A percentile compares a stretch with the other conserved stretches of the same genome.
These are phyloP conservation scores for Arthrinium puccinioides DNA, from an alignment of 2,329 filamentous ascomycete species.

Conservation along the genomic window DNA sequence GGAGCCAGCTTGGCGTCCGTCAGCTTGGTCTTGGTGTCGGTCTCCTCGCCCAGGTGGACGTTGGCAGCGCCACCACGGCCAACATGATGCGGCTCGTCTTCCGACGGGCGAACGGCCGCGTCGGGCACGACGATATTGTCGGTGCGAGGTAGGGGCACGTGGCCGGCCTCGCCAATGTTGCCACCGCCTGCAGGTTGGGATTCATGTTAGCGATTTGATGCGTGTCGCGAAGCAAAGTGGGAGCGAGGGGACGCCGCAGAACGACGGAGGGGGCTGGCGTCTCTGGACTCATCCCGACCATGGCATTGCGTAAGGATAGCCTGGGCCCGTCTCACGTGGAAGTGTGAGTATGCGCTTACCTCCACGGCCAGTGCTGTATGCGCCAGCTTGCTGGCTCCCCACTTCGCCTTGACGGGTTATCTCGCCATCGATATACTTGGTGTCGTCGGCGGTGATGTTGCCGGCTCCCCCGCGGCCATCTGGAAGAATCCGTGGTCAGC, in stretches of 20 bases:
- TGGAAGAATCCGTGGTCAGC: too few species aligned
- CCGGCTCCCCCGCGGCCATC: constrained; percentile 55
- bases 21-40: constrained; percentile 13
- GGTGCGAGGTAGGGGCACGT: constrained; percentile 28
- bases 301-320: too few species aligned
- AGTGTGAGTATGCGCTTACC: too few species aligned
- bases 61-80: constrained; percentile 56
- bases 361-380: constrained; percentile 52
- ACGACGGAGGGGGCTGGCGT: background rate
- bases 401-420: constrained; percentile 47
- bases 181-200: constrained; percentile 37
- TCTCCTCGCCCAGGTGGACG: constrained; percentile 31
- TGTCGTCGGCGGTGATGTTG: constrained; percentile 52
- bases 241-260: background rate
- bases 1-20: constrained; percentile 21
- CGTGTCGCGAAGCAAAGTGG: background rate
- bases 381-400: constrained; percentile 51
- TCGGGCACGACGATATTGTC: constrained; percentile 49
- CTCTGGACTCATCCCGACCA: too few species aligned
- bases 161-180: constrained; percentile 47
- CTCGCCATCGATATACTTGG: constrained; percentile 54
- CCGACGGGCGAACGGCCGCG: constrained; percentile 38
- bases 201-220: background rate
- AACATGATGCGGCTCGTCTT: constrained; percentile 45
- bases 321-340: too few species aligned